These are phyloP conservation scores for Hanseniaspora lindneri DNA, from an alignment of 805 yeast genomes.

Conservation along the genomic window DNA sequence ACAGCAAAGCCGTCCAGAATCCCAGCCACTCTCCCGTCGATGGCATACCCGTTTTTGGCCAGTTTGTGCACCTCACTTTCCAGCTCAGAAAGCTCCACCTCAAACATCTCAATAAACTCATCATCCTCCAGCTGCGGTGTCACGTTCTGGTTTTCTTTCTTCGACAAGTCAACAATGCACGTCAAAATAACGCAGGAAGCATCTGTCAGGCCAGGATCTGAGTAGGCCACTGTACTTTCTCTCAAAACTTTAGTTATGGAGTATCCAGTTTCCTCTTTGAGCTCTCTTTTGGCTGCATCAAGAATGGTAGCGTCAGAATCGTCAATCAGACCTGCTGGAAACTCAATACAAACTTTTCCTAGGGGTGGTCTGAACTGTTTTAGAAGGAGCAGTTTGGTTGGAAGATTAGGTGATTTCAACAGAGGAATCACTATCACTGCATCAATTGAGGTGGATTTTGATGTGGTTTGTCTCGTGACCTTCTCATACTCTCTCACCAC, in stretches of 20 bases:
- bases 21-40: slow-evolving; percentile 63
- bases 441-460: slow-evolving; percentile 48
- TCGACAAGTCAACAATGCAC: slow-evolving; percentile 60
- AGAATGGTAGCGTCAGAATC: slow-evolving; percentile 59
- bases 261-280: slow-evolving; percentile 88
- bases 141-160: slow-evolving; percentile 57
- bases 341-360: slow-evolving; percentile 74
- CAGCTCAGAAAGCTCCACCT: slow-evolving; percentile 50
- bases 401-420: slow-evolving; percentile 39
- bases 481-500: slow-evolving; percentile 73
- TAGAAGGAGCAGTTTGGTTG: slow-evolving; percentile 51
- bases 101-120: slow-evolving; percentile 85
- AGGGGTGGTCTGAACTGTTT: slow-evolving; percentile 93
- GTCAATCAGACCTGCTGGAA: slow-evolving; percentile 92
- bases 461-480: slow-evolving; percentile 70
- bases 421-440: slow-evolving; percentile 87
- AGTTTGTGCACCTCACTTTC: slow-evolving; percentile 43
- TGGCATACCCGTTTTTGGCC: slow-evolving; percentile 51
- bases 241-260: slow-evolving; percentile 45
- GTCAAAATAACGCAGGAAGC: slow-evolving; percentile 74
- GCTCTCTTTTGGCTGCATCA: slow-evolving; percentile 74
- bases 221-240: slow-evolving; percentile 41
- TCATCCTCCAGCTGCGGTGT: slow-evolving; percentile 69
- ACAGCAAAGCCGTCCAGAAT: slow-evolving; percentile 7
- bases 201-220: slow-evolving; percentile 84